Evolutionary conservation across 139 green algal species (phyloP).

Genomic region (Chlorella ohadii): DNA sequence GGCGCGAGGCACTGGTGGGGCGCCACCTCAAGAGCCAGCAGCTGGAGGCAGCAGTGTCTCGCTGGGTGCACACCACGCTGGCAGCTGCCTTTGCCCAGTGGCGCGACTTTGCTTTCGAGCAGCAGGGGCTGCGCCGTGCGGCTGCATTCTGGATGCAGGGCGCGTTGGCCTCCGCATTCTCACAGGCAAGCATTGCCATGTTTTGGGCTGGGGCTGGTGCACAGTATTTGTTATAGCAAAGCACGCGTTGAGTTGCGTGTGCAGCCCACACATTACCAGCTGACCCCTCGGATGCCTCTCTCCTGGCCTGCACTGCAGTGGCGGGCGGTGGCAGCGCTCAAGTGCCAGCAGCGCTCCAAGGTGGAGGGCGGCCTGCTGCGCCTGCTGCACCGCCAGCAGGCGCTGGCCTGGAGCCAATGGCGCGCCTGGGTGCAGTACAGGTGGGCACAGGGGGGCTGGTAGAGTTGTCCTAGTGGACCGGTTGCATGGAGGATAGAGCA

Average conservation of each 20-base stretch:
- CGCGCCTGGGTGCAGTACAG: not conserved
- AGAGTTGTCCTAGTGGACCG: no score
- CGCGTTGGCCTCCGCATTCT: not conserved
- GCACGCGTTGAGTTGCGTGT: no score
- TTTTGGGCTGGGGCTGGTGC: no score
- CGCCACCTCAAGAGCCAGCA: not conserved
- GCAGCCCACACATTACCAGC: no score
- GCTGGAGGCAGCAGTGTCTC: not conserved
- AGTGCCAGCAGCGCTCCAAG: not conserved
- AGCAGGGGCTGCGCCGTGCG: not conserved
- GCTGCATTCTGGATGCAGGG: not conserved
- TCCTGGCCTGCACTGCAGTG: not conserved
- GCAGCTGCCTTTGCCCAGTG: not conserved
- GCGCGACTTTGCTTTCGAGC: not conserved
- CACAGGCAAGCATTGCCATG: not conserved
- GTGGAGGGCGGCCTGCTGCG: conserved; percentile 7
- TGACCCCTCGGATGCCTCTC: no score
- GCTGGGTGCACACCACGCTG: not conserved
- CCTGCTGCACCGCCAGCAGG: conserved; percentile 25
- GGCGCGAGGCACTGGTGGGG: not conserved
- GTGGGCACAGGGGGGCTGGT: not conserved
- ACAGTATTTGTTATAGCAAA: no score
- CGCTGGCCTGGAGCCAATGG: conserved; percentile 20
- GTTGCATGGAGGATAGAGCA: no score
- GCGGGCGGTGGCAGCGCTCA: not conserved